These are phyloP conservation scores for Cytospora mali DNA, from an alignment of 2,329 filamentous ascomycete genomes.

Conservation along the genomic window DNA sequence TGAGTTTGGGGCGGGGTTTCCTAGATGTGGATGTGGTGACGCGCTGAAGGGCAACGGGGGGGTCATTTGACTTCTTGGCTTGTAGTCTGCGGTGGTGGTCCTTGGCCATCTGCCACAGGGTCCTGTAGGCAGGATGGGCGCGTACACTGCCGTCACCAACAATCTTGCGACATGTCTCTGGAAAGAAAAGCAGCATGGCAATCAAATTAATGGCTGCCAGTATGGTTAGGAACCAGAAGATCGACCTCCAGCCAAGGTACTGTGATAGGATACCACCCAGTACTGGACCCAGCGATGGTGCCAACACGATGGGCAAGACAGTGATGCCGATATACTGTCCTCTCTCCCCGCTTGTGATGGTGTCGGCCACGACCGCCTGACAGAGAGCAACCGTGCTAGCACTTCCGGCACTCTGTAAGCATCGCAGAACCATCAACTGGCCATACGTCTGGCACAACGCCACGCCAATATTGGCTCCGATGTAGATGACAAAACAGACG, in stretches of 20 bases:
- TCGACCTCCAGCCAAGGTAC: constrained; percentile 52
- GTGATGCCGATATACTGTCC: constrained; percentile 61
- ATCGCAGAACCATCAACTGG: constrained; percentile 55
- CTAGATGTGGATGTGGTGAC: constrained; percentile 14
- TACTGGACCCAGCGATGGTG: constrained; percentile 44
- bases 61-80: constrained; percentile 16
- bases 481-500: constrained; percentile 55
- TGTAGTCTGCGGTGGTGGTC: constrained; percentile 23
- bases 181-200: constrained; percentile 46
- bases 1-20: constrained; percentile 18
- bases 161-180: constrained; percentile 46
- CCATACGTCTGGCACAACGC: constrained; percentile 52
- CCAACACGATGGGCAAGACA: constrained; percentile 50
- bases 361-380: constrained; percentile 63
- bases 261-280: constrained; percentile 53
- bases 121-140: constrained; percentile 36
- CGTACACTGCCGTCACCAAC: constrained; percentile 48
- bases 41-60: constrained; percentile 12
- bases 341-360: constrained; percentile 63
- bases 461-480: constrained; percentile 57
- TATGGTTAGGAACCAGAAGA: constrained; percentile 57
- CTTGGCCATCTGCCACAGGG: constrained; percentile 34
- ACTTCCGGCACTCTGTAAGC: constrained; percentile 60
- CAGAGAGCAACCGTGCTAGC: constrained; percentile 62
- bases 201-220: constrained; percentile 38